Percentiles rank a stretch among this genome's conserved stretches.
phyloP scores from a whole-genome alignment of 371 early-diverging fungal genomes.

The Haplosporangium sp. region DNA sequence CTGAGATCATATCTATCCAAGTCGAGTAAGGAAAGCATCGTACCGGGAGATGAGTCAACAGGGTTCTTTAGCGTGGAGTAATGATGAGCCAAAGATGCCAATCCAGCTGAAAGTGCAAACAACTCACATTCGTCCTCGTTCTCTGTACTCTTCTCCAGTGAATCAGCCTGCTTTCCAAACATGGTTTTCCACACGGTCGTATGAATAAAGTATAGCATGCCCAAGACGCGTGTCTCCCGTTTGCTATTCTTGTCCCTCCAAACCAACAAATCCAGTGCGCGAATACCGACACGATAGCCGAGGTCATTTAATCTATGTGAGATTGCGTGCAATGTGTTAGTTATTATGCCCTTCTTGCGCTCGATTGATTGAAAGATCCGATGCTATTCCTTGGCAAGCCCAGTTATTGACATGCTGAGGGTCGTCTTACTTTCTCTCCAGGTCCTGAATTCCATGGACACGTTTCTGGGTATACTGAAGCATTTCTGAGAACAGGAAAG shows the following conservation, averaged over 20 bases:
- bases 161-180: constrained; percentile 95
- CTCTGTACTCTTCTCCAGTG: constrained; percentile 93
- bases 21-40: neutral
- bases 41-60: too few relatives aligned
- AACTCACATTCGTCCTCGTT: constrained; percentile 92
- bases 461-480: constrained; percentile 94
- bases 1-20: constrained; percentile 92
- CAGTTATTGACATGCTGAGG: too few relatives aligned
- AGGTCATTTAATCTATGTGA: constrained; percentile 81
- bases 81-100: neutral
- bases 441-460: constrained; percentile 92
- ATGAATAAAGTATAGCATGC: constrained; percentile 90
- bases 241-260: constrained; percentile 89
- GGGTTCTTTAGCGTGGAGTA: too few relatives aligned
- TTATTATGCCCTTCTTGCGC: too few relatives aligned
- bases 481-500: constrained; percentile 95
- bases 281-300: constrained; percentile 93
- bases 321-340: too few relatives aligned
- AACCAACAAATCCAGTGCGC: constrained; percentile 85
- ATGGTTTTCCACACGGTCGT: constrained; percentile 91
- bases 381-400: too few relatives aligned
- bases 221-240: constrained; percentile 89
- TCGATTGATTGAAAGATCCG: too few relatives aligned
- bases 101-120: neutral
- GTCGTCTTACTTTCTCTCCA: constrained; percentile 84